Percentiles rank a stretch among this genome's conserved stretches.
Evolutionary conservation across 306 rosid genomes (phyloP).

Genomic region (Trichosanthes truncata): DNA sequence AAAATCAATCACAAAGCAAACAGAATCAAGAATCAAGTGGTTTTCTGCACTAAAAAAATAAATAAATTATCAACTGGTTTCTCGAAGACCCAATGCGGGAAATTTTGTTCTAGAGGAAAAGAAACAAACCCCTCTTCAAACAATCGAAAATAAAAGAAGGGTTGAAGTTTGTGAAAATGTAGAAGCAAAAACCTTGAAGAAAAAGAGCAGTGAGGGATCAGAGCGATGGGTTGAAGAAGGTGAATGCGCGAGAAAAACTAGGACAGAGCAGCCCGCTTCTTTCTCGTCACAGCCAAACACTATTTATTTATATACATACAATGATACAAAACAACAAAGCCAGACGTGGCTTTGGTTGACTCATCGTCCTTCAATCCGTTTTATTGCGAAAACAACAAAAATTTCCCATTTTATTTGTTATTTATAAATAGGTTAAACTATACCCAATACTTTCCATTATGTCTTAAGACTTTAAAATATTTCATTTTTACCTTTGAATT

Average conservation of each 20-base stretch:
- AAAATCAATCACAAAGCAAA: background rate
- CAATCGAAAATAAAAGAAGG: no score
- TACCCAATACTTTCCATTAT: no score
- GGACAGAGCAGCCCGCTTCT: conserved; percentile 1
- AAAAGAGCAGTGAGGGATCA: background rate
- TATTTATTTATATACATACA: background rate
- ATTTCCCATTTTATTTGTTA: no score
- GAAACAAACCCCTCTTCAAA: background rate
- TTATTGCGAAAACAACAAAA: background rate
- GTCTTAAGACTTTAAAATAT: no score
- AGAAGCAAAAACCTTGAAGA: background rate
- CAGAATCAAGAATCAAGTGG: background rate
- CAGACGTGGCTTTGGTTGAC: background rate
- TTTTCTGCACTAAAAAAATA: no score
- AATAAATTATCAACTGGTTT: no score
- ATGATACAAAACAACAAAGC: background rate
- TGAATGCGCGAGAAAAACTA: background rate
- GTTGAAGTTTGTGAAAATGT: background rate
- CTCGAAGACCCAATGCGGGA: background rate
- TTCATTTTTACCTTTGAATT: no score
- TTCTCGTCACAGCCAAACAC: background rate
- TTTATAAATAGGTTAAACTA: no score
- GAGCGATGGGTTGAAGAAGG: background rate
- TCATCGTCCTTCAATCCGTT: background rate
- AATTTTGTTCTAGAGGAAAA: background rate